Evolutionary conservation across 2,329 filamentous ascomycete genomes (phyloP).

Genomic region (Hymenoscyphus albidus): DNA sequence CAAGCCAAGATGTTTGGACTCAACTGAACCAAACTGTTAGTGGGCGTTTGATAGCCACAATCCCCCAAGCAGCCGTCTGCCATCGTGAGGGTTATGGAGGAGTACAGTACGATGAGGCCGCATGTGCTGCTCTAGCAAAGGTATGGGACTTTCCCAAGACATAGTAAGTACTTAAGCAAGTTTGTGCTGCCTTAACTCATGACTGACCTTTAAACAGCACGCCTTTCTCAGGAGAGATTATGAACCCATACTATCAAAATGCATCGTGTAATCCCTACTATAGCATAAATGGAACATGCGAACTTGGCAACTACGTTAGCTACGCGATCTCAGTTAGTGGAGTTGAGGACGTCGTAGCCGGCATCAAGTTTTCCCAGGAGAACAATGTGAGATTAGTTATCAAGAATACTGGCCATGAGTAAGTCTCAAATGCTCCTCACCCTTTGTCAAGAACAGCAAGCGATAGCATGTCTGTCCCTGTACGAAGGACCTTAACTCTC

Average conservation of each 20-base stretch:
- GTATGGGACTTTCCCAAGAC: not conserved
- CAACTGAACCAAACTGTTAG: constrained; percentile 43
- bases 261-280: not conserved
- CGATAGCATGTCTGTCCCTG: too few species aligned
- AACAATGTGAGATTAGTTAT: constrained; percentile 33
- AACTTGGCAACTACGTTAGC: constrained; percentile 8
- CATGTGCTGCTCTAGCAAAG: constrained; percentile 30
- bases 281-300: constrained; percentile 29
- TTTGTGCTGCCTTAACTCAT: too few species aligned
- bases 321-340: constrained; percentile 21
- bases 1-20: constrained; percentile 42
- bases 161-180: too few species aligned
- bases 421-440: constrained; percentile 15
- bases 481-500: too few species aligned
- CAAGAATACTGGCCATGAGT: constrained; percentile 45
- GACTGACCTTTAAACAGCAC: not conserved
- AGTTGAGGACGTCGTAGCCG: constrained; percentile 3
- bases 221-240: constrained; percentile 25
- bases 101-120: constrained; percentile 22
- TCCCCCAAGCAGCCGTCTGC: constrained; percentile 29
- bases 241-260: constrained; percentile 23
- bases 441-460: not conserved
- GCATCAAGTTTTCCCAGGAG: constrained; percentile 34
- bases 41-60: constrained; percentile 38
- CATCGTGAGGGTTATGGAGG: constrained; percentile 26